Base-by-base conservation (phyloP, 805 yeast species). In the Cyberlindnera maritima region DNA sequence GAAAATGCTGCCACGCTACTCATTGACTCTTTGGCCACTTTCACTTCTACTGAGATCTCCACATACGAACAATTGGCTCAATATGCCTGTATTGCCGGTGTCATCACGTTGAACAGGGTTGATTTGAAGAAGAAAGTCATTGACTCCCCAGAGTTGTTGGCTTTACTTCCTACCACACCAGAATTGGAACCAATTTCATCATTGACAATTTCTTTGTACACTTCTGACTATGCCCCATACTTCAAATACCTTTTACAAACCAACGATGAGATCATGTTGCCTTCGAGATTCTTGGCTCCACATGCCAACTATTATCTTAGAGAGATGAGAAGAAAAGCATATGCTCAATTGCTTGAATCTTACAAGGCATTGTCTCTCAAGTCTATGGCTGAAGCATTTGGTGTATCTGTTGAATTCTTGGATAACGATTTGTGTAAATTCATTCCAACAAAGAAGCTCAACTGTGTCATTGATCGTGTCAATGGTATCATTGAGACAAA, bases 401-500 rank as follows among this genome's bases (percentile, higher is more conserved):
- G 94, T 46, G 95, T 94, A n/a, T 75, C 85, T 44, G 83, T 82
- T 44, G 94, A 85, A 44, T 94, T 90, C 62, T 72, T 94, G 60
- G 99, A 94, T 66, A 71, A 70, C 44, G 99, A 94, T 65, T 73
- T 94, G 57, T 81, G 96, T 60, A 86, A 83, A 63, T 89, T 92
- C 64, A 89, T 94, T 58, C 96, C 97, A 33, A 91, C 84, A 67
- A 90, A 91, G 64, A 89, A 89, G 68, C 77, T 94, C 64, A 92
- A 91, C 70, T 94, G 99, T 70, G 91, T 94, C 43, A 89, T 94
- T 62, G 99, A 94, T 66, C 81, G 88, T 62, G 98, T 94, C 43
- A 88, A 90, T 66, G 98, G 96, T 13, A 88, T 94, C 51, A 88
- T 94, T 54, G 95, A 88, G 65, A 94, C 99, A 15, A 94, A 90